A percentile compares a stretch with the other conserved stretches of the same genome.
Evolutionary conservation across 169 alveolate genomes (phyloP).

Genomic region (Theileria orientalis): DNA sequence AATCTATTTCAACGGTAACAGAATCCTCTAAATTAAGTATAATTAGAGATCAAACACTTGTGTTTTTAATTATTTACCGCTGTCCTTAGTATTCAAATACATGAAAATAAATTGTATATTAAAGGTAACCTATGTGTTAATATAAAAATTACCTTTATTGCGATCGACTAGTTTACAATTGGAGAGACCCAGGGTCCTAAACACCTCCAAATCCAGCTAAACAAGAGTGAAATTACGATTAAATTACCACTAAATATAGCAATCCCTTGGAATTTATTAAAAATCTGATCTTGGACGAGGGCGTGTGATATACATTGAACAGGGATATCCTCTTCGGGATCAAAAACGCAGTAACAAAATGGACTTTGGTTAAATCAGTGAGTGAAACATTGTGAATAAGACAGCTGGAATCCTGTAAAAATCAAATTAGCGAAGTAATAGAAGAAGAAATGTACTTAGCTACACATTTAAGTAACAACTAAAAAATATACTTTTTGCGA

Average conservation of each 20-base stretch:
- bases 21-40: slow-evolving; percentile 8
- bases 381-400: slow-evolving; percentile 1
- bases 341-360: slow-evolving; percentile 18
- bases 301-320: neutral
- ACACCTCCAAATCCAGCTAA: slow-evolving; percentile 13
- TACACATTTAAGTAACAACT: neutral
- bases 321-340: slow-evolving; percentile 42
- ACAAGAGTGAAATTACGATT: neutral
- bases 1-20: slow-evolving; percentile 30
- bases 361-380: slow-evolving; percentile 12
- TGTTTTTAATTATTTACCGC: too few species aligned
- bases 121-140: too few species aligned
- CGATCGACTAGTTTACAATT: slow-evolving; percentile 19
- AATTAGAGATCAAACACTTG: too few species aligned
- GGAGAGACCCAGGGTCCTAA: slow-evolving; percentile 31
- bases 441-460: neutral
- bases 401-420: slow-evolving; percentile 18
- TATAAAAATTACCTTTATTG: slow-evolving; percentile 28
- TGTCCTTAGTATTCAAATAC: too few species aligned
- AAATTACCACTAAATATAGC: slow-evolving; percentile 19
- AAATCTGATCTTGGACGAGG: neutral
- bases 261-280: slow-evolving; percentile 22
- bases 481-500: neutral
- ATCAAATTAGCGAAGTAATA: neutral
- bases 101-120: too few species aligned